Evolutionary conservation across 331 rosid species (phyloP), one percentile per base, ranked within the genome.

Genomic region (Cydonia oblonga): DNA sequence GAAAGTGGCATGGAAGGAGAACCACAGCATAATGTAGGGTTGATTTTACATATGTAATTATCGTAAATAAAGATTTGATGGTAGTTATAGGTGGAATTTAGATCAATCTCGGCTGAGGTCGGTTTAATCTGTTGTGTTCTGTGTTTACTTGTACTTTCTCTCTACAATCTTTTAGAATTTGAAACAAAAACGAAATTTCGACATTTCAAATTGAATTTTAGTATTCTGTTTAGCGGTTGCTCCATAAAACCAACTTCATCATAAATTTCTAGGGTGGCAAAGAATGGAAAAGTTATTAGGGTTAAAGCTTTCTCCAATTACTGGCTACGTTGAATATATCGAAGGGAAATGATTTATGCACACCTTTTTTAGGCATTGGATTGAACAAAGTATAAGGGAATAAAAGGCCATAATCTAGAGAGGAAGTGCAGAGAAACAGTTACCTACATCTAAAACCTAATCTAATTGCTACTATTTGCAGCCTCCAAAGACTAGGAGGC

Each of bases 401-500:
- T 46, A 46, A 46, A 6, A 9, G 52, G 7, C 52, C 52, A 15
- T 5, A 5, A 15, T 15, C 52, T 44, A 44, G 7, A 44, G 19
- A 44, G 19, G 53, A 18, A 5, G 8, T 46, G 53, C 20, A 46
- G n/a, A 46, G 53, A 46, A 46, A 15, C 9, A 46, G 3, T 6
- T 46, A 8, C 20, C 53, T 46, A 46, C 20, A 69, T 29, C 22
- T 5, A 6, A 12, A 69, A 53, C 5, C 11, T 56, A 20, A 32
- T 54, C 9, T 33, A 5, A 56, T 32, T 56, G 35, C 16, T 4
- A 6, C 13, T 11, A 15, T 68, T 3, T 74, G 79, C 85, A 95
- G 97, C 82, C 77, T 89, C 68, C 73, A 74, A 64, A 16, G 52
- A 38, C 53, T 85, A 68, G 97, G 99, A 53, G 99, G 84, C 10